Evolutionary conservation across 192 early-diverging fungal species (phyloP), one percentile per base, ranked within the genome.

Genomic region (Linnemannia elongata): DNA sequence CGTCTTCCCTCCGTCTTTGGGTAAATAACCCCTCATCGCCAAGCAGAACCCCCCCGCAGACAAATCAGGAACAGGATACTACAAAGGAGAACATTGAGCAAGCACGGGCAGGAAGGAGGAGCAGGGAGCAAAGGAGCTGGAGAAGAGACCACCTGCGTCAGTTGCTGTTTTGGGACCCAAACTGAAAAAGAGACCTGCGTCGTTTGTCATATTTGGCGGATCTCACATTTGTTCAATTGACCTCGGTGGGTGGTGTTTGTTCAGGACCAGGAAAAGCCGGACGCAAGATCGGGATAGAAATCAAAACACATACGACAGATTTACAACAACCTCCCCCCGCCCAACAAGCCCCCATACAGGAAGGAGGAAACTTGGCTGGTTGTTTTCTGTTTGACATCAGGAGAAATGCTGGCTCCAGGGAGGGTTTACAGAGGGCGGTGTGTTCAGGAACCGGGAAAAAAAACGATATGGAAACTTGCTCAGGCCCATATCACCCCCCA

Each of bases 1-100:
- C 85, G 85, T 70, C 42, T 87, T 38, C 80, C 85, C 60, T 78
- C 75, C 24, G 85, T 74, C 52, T 87, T 87, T 87, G 85, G 79
- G 85, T 87, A 87, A 72, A 13, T 54, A 17, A 35, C 12, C 42
- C 69, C 38, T 20, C 33, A 30, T 55, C 24, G 42, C 42, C 42
- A 52, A 52, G 49, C 49, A 15, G 15, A 1, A 52, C 49, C 5
- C 49, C 0, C 8, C 52, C 18, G 5, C 66, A 30, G 66, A 35
- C 5, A 27, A 72, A 22, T 41, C 39, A 44, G 42, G 38, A 73
- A 73, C 41, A 9, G 6, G 38, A 17, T 8, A 36, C 3, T 22
- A 18, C 39, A 39, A 24, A 17, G 70, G 20, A 22, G 44, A 45
- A 72, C 71, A 72, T n/a, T 6, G 69, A 36, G 3, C 38, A 39